phyloP scores from a whole-genome alignment of 371 early-diverging fungal species.

The Rhizopus sp. region DNA sequence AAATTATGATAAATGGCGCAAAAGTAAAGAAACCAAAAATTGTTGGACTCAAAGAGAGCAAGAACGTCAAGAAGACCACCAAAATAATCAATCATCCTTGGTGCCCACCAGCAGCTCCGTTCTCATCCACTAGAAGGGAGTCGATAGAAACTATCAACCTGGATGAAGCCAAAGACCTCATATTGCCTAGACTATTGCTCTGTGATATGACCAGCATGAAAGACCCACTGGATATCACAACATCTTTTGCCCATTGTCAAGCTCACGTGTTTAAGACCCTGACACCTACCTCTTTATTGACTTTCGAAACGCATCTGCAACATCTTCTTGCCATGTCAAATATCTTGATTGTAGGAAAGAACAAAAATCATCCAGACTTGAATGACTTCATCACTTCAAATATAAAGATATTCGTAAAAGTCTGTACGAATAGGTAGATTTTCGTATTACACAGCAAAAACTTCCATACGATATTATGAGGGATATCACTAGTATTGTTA shows the following conservation, averaged over 20 bases:
- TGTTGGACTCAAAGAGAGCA: slow-evolving; percentile 7
- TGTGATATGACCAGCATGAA: slow-evolving; percentile 2
- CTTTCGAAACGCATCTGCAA: slow-evolving; percentile 15
- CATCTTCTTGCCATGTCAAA: slow-evolving; percentile 13
- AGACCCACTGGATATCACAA: slow-evolving; percentile 2
- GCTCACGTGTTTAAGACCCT: slow-evolving; percentile 3
- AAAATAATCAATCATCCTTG: slow-evolving; percentile 2
- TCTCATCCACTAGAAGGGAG: slow-evolving; percentile 8
- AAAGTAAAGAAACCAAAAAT: slow-evolving; percentile 1
- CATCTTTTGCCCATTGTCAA: slow-evolving; percentile 1
- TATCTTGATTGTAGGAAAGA: slow-evolving; percentile 13
- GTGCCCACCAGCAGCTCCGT: slow-evolving; percentile 1
- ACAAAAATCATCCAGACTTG: slow-evolving; percentile 11
- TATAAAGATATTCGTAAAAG: slow-evolving; percentile 7
- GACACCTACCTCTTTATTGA: slow-evolving; percentile 3
- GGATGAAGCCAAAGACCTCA: slow-evolving; percentile 17
- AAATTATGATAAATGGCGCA: slow-evolving; percentile 2
- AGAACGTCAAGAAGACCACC: neutral
- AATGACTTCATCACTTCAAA: slow-evolving; percentile 8
- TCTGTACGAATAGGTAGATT: slow-evolving; percentile 10
- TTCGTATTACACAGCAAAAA: slow-evolving; percentile 10
- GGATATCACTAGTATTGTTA: slow-evolving; percentile 8
- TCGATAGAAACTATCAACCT: slow-evolving; percentile 14
- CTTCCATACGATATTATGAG: slow-evolving; percentile 3
- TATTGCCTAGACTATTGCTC: slow-evolving; percentile 2